Conservation (phyloP, 768 basidiomycete genomes). For the Lactifluus echinatus region DNA sequence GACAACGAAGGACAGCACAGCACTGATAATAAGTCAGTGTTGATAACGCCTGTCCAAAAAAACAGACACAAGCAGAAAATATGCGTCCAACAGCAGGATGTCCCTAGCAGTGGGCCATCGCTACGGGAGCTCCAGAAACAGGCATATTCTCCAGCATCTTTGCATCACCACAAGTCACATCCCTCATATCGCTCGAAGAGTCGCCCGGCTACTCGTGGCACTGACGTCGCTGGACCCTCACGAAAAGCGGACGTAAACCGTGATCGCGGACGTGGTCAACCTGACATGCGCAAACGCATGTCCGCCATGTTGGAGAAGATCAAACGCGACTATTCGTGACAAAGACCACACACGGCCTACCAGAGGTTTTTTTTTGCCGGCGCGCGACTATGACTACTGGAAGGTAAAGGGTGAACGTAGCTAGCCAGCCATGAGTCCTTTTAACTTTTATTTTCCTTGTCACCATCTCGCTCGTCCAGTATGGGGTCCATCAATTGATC, state of each 20-base stretch:
- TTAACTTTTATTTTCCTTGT: conserved; percentile 45
- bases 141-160: conserved; percentile 51
- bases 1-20: conserved; percentile 15
- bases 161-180: conserved; percentile 51
- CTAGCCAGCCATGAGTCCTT: conserved; percentile 3
- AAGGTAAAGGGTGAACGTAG: not conserved
- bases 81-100: not conserved
- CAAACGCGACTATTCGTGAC: conserved; percentile 46
- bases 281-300: conserved; percentile 86
- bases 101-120: conserved; percentile 24
- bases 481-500: conserved; percentile 12
- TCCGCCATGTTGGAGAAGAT: conserved; percentile 80
- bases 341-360: not conserved
- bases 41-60: not conserved
- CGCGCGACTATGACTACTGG: not conserved
- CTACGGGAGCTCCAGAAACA: conserved; percentile 52
- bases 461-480: conserved; percentile 33
- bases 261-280: conserved; percentile 47
- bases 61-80: not conserved
- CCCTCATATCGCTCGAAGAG: conserved; percentile 29
- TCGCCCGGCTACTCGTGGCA: conserved; percentile 15
- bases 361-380: not conserved
- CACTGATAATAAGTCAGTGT: not conserved
- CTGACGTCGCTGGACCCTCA: not conserved
- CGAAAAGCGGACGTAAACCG: conserved; percentile 21